Evolutionary conservation across 2,329 filamentous ascomycete species (phyloP), one percentile per base, ranked within the genome.

Genomic region (Colletotrichum lentis): DNA sequence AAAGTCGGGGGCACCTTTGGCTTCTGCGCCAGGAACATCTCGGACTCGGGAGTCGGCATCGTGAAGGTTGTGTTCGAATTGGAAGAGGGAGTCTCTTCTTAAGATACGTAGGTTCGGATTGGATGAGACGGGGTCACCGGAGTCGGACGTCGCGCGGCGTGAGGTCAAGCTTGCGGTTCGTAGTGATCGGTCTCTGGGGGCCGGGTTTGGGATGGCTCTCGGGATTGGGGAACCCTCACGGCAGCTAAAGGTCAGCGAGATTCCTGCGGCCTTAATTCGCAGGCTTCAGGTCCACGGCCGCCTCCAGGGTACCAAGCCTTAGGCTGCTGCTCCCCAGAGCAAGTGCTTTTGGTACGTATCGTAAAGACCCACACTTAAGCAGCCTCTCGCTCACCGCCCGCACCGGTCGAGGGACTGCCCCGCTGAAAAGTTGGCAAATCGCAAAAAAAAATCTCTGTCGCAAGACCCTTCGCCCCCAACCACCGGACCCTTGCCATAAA

Each of bases 1-100:
- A 96, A 96, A 68, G 91, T 94, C 43, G 92, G 90, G 71, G 91
- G 85, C 65, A 96, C 93, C 71, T 86, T 89, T 69, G 93, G 92
- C 85, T 96, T 96, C 82, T 91, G 91, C 73, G 90, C 91, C 81
- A 93, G 88, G 84, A 95, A 96, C 77, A 88, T 85, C 74, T 86
- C 89, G 76, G 92, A 95, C 80, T 96, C 92, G 79, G 92, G 91
- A 27, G 91, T 95, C 74, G 92, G 92, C 90, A 95, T 95, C 73
- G 76, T 81, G 74, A 39, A 63, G 63, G 61, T 69, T 63, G 43
- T 54, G 27, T 44, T 24, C 55, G 31, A 11, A 39, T 27, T 46
- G 22, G 20, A 49, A 27, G 39, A 43, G 12, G 43, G 31, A 35
- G 4, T 53, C 46, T 62, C 18, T 44, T 16, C 27, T 50, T 27